Conservation (phyloP, 192 early-diverging fungal species). For the Coemansia sp. region DNA sequence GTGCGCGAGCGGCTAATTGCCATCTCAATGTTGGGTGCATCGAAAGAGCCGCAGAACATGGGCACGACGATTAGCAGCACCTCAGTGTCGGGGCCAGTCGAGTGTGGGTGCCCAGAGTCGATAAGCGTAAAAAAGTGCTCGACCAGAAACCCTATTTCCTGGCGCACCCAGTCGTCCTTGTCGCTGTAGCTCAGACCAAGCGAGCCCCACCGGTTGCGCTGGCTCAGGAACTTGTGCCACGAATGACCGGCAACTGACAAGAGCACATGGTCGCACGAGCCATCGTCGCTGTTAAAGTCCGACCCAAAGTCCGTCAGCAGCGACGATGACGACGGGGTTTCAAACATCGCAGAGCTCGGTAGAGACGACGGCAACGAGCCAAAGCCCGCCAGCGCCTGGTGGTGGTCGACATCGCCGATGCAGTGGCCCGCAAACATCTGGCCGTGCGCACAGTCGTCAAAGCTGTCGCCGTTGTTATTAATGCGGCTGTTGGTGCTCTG, state of each 20-base stretch:
- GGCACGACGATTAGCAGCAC: conserved; percentile 27
- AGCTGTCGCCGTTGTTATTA: not conserved
- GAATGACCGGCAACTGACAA: conserved; percentile 37
- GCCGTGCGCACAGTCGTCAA: not conserved
- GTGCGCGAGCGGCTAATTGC: conserved; percentile 14
- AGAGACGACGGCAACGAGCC: conserved; percentile 14
- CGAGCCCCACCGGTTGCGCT: conserved; percentile 38
- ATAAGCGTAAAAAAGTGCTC: conserved; percentile 33
- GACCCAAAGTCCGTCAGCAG: conserved; percentile 31
- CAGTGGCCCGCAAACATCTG: not conserved
- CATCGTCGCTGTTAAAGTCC: conserved; percentile 24
- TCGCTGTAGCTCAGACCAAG: conserved; percentile 33
- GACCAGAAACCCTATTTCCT: conserved; percentile 25
- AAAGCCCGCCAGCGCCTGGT: not conserved
- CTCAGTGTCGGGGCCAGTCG: not conserved
- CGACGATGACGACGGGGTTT: conserved; percentile 21
- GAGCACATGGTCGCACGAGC: conserved; percentile 10
- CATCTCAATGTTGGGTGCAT: conserved; percentile 35
- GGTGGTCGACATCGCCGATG: not conserved
- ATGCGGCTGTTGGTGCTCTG: not conserved
- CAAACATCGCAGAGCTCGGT: conserved; percentile 10
- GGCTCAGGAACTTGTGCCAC: conserved; percentile 45
- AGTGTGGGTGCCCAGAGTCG: conserved; percentile 1
- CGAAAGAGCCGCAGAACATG: conserved; percentile 24
- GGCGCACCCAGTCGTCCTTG: conserved; percentile 41